phyloP scores from a whole-genome alignment of 768 basidiomycete genomes.

The Termitomyces bulborhizus region DNA sequence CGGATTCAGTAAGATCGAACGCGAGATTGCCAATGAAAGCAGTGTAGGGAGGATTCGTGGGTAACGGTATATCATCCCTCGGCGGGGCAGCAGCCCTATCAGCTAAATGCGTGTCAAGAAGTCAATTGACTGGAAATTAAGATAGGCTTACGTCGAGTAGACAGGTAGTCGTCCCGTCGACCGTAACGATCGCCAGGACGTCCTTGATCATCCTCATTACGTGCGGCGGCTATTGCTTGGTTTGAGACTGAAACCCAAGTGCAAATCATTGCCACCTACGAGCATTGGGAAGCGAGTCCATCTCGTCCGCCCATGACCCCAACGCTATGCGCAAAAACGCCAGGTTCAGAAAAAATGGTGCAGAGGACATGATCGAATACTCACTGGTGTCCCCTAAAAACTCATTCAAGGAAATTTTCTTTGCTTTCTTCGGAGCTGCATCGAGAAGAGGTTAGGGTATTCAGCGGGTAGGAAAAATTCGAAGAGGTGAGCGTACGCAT shows the following conservation, averaged over 20 bases:
- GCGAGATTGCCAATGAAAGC: constrained; percentile 96
- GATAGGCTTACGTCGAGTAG: constrained; percentile 49
- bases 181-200: constrained; percentile 49
- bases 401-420: constrained; percentile 90
- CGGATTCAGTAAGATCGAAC: constrained; percentile 84
- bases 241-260: constrained; percentile 4
- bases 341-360: constrained; percentile 8
- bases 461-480: not conserved
- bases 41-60: constrained; percentile 89
- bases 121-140: not conserved
- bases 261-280: constrained; percentile 52
- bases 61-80: constrained; percentile 93
- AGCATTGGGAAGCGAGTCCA: constrained; percentile 88
- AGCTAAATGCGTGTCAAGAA: constrained; percentile 25
- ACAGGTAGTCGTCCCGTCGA: constrained; percentile 59
- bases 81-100: constrained; percentile 52
- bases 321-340: constrained; percentile 41
- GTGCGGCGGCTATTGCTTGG: constrained; percentile 51
- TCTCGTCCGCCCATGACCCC: constrained; percentile 99
- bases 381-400: constrained; percentile 85
- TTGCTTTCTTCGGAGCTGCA: constrained; percentile 83
- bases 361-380: constrained; percentile 25
- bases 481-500: constrained; percentile 13
- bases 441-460: not conserved
- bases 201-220: constrained; percentile 58